Percentiles rank a stretch among this genome's conserved stretches.
Conservation (phyloP, 2,329 filamentous ascomycete genomes). For the Monosporascus cannonballus region DNA sequence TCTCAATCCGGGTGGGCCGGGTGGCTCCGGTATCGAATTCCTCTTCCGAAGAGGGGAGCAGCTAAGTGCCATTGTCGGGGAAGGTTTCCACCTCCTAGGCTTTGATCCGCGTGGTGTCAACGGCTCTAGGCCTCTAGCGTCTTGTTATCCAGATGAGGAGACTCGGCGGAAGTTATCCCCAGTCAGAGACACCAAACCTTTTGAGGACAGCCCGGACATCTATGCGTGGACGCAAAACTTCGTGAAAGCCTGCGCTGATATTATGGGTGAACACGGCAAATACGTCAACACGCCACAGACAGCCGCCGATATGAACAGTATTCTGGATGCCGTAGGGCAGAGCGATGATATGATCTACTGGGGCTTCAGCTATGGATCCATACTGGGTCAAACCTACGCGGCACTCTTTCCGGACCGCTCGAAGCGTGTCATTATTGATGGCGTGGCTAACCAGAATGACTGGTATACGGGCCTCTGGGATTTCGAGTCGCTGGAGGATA, state of each 20-base stretch:
- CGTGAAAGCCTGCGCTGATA: constrained; percentile 35
- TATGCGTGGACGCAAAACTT: constrained; percentile 36
- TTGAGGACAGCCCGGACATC: constrained; percentile 30
- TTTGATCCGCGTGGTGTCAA: constrained; percentile 45
- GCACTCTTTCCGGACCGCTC: constrained; percentile 29
- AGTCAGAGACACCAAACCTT: constrained; percentile 18
- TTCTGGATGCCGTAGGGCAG: constrained; percentile 37
- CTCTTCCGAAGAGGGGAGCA: constrained; percentile 28
- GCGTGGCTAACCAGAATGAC: constrained; percentile 27
- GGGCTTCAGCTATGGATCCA: constrained; percentile 34
- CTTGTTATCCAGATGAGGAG: constrained; percentile 32
- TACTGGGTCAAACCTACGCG: constrained; percentile 35
- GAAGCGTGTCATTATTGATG: constrained; percentile 30
- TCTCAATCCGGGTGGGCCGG: constrained; percentile 43
- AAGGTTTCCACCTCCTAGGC: constrained; percentile 38
- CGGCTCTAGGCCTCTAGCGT: constrained; percentile 26
- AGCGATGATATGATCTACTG: constrained; percentile 31
- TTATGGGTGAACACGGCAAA: constrained; percentile 35
- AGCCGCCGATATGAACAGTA: constrained; percentile 45
- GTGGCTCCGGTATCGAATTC: constrained; percentile 34
- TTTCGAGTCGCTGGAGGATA: constrained; percentile 33
- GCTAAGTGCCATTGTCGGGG: constrained; percentile 33
- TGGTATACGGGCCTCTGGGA: constrained; percentile 36
- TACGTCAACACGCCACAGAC: constrained; percentile 45
- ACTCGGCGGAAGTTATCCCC: constrained; percentile 22